Evolutionary conservation across 176 grass and related monocot species (phyloP).

Genomic region (Neostapfia colusana): DNA sequence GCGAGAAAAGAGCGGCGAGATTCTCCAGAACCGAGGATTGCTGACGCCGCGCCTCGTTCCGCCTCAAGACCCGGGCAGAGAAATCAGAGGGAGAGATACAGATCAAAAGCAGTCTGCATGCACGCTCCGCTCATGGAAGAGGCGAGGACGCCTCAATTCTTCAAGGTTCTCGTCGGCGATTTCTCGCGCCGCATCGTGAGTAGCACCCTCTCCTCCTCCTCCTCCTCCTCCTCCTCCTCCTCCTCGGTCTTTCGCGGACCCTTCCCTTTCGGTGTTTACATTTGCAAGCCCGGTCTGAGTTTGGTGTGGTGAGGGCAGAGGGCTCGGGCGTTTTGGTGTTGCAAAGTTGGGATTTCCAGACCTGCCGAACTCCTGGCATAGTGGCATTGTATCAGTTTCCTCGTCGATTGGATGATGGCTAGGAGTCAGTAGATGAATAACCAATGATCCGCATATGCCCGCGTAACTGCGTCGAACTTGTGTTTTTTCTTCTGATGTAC

Average conservation of each 20-base stretch:
- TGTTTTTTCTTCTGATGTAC: not conserved
- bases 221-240: not conserved
- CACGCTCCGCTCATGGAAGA: constrained; percentile 18
- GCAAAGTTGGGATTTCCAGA: not conserved
- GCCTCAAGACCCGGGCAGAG: not conserved
- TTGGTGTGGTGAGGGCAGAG: not conserved
- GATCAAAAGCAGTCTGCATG: not conserved
- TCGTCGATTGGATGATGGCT: not conserved
- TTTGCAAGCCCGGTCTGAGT: not conserved
- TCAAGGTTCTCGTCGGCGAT: constrained; percentile 49
- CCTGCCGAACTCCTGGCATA: not conserved
- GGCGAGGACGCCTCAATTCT: constrained; percentile 42
- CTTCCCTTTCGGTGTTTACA: not conserved
- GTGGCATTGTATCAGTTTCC: not conserved
- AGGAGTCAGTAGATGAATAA: not conserved
- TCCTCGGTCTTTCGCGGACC: not conserved
- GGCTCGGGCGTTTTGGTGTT: not conserved
- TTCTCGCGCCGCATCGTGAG: constrained; percentile 46
- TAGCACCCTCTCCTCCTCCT: not conserved
- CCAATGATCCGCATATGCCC: not conserved
- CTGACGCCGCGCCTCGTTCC: too few species aligned
- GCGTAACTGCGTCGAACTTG: not conserved
- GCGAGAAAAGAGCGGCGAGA: not conserved
- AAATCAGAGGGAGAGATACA: not conserved
- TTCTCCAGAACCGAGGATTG: not conserved